Evolutionary conservation across 805 yeast species (phyloP).

Genomic region (Candida sithepensis): DNA sequence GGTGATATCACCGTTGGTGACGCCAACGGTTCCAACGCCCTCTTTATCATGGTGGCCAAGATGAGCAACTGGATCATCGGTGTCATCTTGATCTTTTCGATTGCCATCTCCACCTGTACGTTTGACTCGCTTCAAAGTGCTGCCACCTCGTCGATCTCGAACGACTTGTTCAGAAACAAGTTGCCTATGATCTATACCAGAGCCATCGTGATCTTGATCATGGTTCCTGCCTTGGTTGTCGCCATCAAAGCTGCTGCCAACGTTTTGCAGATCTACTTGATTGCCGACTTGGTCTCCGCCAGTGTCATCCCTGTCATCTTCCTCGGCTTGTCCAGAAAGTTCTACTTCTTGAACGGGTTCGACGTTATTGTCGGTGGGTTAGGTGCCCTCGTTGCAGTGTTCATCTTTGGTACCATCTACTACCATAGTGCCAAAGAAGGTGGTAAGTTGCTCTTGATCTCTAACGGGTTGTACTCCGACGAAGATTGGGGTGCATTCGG

Average conservation of each 20-base stretch:
- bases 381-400: conserved; percentile 77
- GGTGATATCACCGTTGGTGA: conserved; percentile 56
- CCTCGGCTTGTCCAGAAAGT: conserved; percentile 64
- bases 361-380: conserved; percentile 83
- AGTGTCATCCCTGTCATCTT: conserved; percentile 82
- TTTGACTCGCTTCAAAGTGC: conserved; percentile 89
- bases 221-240: conserved; percentile 84
- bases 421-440: conserved; percentile 72
- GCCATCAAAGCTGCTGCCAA: conserved; percentile 79
- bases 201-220: conserved; percentile 63
- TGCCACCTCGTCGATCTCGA: conserved; percentile 81
- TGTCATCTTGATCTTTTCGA: conserved; percentile 70
- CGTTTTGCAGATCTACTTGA: conserved; percentile 80
- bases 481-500: conserved; percentile 94
- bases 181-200: conserved; percentile 65
- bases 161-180: conserved; percentile 84
- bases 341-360: conserved; percentile 71
- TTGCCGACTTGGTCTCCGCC: conserved; percentile 86
- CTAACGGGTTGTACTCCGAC: conserved; percentile 73
- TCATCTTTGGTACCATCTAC: conserved; percentile 80
- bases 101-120: conserved; percentile 79
- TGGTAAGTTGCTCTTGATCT: conserved; percentile 66
- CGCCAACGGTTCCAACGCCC: conserved; percentile 61
- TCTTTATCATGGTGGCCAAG: conserved; percentile 63
- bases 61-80: conserved; percentile 89